Evolutionary conservation across 2,329 filamentous ascomycete genomes (phyloP), one percentile per base, ranked within the genome.

Genomic region (Aspergillus novofumigatus): DNA sequence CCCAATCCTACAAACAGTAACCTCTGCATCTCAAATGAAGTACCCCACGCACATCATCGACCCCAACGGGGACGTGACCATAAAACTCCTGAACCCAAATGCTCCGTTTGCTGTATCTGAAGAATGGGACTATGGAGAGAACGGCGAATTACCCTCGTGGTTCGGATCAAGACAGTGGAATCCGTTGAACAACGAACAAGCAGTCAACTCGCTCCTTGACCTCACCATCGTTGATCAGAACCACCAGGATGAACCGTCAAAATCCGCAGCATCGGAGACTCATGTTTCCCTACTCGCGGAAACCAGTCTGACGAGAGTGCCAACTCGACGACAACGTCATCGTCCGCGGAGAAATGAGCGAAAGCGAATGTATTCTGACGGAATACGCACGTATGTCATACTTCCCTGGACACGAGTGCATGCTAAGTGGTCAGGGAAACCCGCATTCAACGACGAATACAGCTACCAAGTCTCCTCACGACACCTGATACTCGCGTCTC

Each of bases 21-120:
- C 11, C 32, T 35, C 11, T 17, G 32, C 32, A 17, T 85, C 0
- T 11, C 41, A 10, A 44, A 44, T 44, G 41, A 44, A 44, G 41
- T 2, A 44, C 17, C 41, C 41, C 0, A 44, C n/a, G 21, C 52
- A 58, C 32, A 41, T 52, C 6, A 50, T 58, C 11, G 52, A 55
- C 21, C 48, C 52, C 35, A n/a, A 48, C 3, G 52, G 56, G 9
- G 41, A 58, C 4, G 56, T 58, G 14, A 42, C 21, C 1, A 38
- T 58, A 17, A 42, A n/a, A 21, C 21, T 55, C 14, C 28, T 38
- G 4, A 49, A 55, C 44, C 32, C 52, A 1, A 55, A 55, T 14
- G 23, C 44, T 6, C 28, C 25, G 2, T 53, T 26, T 10, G 50
- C 44, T n/a, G 14, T 20, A 7, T 44, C 41, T 44, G 41, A 44